Evolutionary conservation across 2,329 filamentous ascomycete species (phyloP).

Genomic region (Botrytis pseudocinerea): DNA sequence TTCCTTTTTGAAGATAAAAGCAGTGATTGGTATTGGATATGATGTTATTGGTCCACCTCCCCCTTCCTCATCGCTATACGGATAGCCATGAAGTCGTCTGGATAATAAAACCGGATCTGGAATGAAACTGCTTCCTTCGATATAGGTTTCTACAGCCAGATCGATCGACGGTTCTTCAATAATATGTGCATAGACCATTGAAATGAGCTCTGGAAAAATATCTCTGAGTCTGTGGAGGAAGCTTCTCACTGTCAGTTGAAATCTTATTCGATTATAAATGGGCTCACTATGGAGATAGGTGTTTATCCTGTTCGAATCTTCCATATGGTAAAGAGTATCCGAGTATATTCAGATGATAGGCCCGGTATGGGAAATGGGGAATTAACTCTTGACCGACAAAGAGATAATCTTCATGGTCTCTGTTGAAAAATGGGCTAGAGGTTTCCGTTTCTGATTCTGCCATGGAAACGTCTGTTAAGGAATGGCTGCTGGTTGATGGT

Average conservation of each 20-base stretch:
- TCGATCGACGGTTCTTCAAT: neutral
- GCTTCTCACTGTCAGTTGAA: neutral
- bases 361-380: neutral
- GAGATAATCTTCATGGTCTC: neutral
- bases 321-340: neutral
- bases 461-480: neutral
- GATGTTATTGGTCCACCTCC: neutral
- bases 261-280: accelerated
- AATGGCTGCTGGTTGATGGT: neutral
- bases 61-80: neutral
- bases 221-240: neutral
- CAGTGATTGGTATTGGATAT: neutral
- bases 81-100: neutral
- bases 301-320: neutral
- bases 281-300: neutral
- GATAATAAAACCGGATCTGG: neutral
- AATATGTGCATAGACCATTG: neutral
- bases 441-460: neutral
- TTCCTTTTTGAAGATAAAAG: neutral
- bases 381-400: neutral
- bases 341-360: neutral
- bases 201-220: neutral
- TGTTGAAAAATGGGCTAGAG: neutral
- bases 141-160: neutral
- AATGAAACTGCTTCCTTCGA: neutral